These are phyloP conservation scores for Halophytophthora batemanensis DNA, from an alignment of 352 stramenopile species.

Conservation along the genomic window DNA sequence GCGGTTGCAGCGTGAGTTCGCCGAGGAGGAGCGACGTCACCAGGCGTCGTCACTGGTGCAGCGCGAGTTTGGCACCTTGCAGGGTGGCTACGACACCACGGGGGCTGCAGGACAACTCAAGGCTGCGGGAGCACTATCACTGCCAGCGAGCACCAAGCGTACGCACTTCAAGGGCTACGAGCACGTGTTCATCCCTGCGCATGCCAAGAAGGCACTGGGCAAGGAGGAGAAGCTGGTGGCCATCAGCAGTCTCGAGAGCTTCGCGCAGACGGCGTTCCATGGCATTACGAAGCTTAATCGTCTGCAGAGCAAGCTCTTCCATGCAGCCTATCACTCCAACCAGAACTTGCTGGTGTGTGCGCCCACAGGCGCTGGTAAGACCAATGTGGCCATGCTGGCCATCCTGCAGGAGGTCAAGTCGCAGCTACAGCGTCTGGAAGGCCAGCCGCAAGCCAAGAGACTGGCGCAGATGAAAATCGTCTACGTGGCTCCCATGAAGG, in stretches of 20 bases:
- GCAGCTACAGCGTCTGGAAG: conserved; percentile 45
- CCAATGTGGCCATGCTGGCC: conserved; percentile 98
- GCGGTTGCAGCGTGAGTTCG: conserved; percentile 65
- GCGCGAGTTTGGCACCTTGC: conserved; percentile 64
- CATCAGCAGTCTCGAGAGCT: conserved; percentile 63
- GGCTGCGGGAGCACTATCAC: conserved; percentile 44
- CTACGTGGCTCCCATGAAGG: conserved; percentile 98
- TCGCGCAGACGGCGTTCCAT: conserved; percentile 76
- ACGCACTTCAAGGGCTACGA: conserved; percentile 83
- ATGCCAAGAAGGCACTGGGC: conserved; percentile 54
- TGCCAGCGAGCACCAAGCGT: conserved; percentile 63
- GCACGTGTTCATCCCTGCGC: conserved; percentile 77
- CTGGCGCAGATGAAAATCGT: conserved; percentile 92
- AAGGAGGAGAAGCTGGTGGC: conserved; percentile 59
- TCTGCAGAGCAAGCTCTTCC: conserved; percentile 97
- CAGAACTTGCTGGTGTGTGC: conserved; percentile 97
- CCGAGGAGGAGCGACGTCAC: conserved; percentile 53
- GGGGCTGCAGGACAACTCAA: conserved; percentile 61
- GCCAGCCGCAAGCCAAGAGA: conserved; percentile 16
- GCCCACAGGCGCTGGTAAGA: conserved; percentile 95
- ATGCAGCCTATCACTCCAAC: conserved; percentile 93
- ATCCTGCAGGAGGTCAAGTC: conserved; percentile 92
- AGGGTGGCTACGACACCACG: conserved; percentile 70
- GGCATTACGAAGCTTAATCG: conserved; percentile 92
- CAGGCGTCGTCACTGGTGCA: conserved; percentile 73